Base-by-base conservation (phyloP, 305 asterid species). In the Solanum hybrid region DNA sequence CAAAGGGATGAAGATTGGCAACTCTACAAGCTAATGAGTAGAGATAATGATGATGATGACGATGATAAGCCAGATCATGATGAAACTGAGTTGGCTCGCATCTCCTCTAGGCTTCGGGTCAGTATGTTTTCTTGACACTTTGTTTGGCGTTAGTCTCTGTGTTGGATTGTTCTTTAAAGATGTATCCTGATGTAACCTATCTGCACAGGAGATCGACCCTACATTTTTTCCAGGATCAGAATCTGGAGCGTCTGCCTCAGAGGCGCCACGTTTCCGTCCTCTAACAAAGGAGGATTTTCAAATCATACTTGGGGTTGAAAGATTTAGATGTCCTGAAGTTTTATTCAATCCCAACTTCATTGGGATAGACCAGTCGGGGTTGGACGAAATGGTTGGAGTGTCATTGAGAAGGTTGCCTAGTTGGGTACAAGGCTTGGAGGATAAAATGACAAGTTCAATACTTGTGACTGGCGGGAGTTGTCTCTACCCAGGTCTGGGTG, bases 1-100 rank as follows among this genome's bases (percentile, higher is more conserved):
- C 91, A 94, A 38, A 96, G 86, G 91, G 99, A 97, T 88, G 99
- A 97, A 91, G 99, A 97, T 91, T 97, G 99, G 99, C 98, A 96
- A 91, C 99, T 97, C 60, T 97, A 97, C 96, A 97, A 97, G 94
- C 95, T 94, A 82, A 97, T 96, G 99, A 95, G 99, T 89, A 92
- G 91, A 92, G 99, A 94, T 92, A 96, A 96, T 82, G 99, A 97
- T 10, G 99, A 97, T 9, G 99, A 96, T 1, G 99, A 96, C 3
- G 98, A 96, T 73, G 99, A 96, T 87, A 92, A 92, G 89, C 97
- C 94, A 42, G 98, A 94, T 90, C 93, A 91, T 76, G 98, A 97
- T 20, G 99, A 97, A 94, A 90, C 94, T 13, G 99, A 97, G 93
- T 93, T 97, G 90, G 92, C 96, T 86, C 98, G 98, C 64, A 87